Percentiles rank a stretch among this genome's conserved stretches.
Evolutionary conservation across 208 protist species (phyloP).

Genomic region (Trypanosoma cruzi): DNA sequence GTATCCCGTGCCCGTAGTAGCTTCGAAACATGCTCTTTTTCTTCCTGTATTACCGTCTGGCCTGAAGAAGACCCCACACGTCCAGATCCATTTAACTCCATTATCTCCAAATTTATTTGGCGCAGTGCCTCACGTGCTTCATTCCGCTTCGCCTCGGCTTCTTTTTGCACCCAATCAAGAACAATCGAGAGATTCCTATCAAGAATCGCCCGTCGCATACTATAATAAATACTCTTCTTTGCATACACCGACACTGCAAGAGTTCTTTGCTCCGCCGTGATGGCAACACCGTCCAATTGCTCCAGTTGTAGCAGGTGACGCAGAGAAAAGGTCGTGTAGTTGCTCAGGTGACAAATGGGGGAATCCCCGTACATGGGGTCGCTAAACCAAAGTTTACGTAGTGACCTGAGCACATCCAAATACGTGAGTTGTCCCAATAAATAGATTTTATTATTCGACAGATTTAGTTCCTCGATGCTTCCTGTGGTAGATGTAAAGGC

Average conservation of each 20-base stretch:
- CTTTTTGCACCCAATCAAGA: constrained; percentile 29
- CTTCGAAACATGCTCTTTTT: constrained; percentile 13
- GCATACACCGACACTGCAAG: constrained; percentile 86
- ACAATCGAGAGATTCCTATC: constrained; percentile 80
- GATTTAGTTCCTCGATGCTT: constrained; percentile 88
- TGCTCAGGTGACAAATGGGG: constrained; percentile 91
- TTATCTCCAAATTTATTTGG: constrained; percentile 32
- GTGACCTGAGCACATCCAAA: constrained; percentile 59
- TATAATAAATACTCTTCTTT: constrained; percentile 96
- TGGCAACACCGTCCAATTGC: constrained; percentile 72
- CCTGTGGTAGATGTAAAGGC: constrained; percentile 51
- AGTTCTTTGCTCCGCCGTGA: constrained; percentile 81
- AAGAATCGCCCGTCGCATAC: constrained; percentile 93
- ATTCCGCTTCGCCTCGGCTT: constrained; percentile 22
- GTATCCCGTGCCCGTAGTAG: constrained; percentile 65
- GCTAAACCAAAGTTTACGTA: constrained; percentile 76
- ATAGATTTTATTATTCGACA: constrained; percentile 85
- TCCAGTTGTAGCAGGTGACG: constrained; percentile 70
- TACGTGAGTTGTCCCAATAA: constrained; percentile 88
- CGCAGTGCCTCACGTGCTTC: constrained; percentile 27
- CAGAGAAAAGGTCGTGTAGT: constrained; percentile 94
- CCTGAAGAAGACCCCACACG: neutral
- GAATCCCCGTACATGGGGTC: constrained; percentile 94
- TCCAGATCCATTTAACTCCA: constrained; percentile 6
- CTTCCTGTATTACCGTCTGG: neutral